phyloP scores from a whole-genome alignment of 139 green algal genomes.

The Picochlorum sp. region DNA sequence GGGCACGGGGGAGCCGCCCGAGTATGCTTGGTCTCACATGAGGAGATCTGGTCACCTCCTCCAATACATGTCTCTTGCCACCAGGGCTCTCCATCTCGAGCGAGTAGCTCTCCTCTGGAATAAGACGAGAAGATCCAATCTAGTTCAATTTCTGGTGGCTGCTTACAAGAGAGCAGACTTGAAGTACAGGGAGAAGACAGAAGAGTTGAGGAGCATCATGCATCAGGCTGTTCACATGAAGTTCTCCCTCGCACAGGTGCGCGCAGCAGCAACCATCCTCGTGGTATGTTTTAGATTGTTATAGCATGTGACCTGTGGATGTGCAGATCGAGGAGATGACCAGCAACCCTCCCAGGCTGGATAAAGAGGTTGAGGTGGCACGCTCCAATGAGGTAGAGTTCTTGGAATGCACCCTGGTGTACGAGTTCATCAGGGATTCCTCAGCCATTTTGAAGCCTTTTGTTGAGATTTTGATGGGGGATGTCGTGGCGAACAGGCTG shows the following conservation, averaged over 20 bases:
- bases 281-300: background rate
- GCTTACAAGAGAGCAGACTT: slow-evolving; percentile 3
- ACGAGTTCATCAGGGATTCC: slow-evolving; percentile 2
- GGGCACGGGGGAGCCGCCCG: background rate
- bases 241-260: slow-evolving; percentile 4
- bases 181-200: slow-evolving; percentile 1
- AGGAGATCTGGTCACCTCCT: background rate
- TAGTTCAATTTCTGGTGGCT: slow-evolving; percentile 2
- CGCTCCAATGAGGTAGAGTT: slow-evolving; percentile 4
- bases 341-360: background rate
- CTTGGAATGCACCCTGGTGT: slow-evolving; percentile 2
- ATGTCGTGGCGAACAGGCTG: slow-evolving; percentile 2
- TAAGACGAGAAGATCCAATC: background rate
- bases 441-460: slow-evolving; percentile 5
- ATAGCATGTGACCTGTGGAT: slow-evolving; percentile 1
- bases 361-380: background rate
- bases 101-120: slow-evolving; percentile 1
- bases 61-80: slow-evolving; percentile 4
- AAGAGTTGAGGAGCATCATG: slow-evolving; percentile 1
- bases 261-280: background rate
- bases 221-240: slow-evolving; percentile 4
- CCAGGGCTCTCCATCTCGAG: slow-evolving; percentile 3
- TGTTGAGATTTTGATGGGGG: slow-evolving; percentile 4
- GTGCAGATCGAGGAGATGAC: slow-evolving; percentile 6
- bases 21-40: slow-evolving; percentile 6